phyloP scores from a whole-genome alignment of 805 yeast species.

The Wickerhamomyces subpelliculosus region DNA sequence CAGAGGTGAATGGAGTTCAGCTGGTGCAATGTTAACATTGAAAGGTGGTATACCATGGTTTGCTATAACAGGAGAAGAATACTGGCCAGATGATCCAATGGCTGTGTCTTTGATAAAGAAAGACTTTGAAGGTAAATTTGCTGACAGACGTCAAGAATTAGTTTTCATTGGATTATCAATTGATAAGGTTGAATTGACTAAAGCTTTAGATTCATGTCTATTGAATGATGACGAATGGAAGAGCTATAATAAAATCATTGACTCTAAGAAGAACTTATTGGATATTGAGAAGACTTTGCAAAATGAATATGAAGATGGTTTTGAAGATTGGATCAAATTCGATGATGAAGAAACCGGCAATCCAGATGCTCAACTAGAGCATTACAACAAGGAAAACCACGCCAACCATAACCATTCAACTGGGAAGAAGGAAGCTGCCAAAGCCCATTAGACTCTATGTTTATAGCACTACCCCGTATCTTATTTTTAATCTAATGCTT shows the following conservation, averaged over 20 bases:
- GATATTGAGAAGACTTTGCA: constrained; percentile 26
- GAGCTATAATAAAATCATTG: constrained; percentile 22
- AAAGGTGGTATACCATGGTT: constrained; percentile 39
- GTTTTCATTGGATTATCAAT: constrained; percentile 37
- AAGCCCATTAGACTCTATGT: no score
- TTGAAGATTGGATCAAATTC: constrained; percentile 34
- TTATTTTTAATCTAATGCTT: no score
- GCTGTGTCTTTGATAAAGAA: constrained; percentile 25
- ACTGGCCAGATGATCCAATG: constrained; percentile 26
- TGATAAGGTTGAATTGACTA: constrained; percentile 22
- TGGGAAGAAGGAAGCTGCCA: no score
- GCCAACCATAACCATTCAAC: no score
- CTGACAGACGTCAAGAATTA: constrained; percentile 39
- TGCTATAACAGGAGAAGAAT: constrained; percentile 26
- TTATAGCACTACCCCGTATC: no score
- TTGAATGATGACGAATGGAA: constrained; percentile 31
- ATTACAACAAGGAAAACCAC: no score
- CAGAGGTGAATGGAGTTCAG: constrained; percentile 39
- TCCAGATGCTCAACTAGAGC: no score
- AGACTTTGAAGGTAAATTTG: constrained; percentile 33
- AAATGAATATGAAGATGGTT: constrained; percentile 32
- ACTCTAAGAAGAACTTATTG: constrained; percentile 22
- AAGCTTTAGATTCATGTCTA: constrained; percentile 31
- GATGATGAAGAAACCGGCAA: constrained; percentile 17
- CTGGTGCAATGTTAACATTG: constrained; percentile 35